Evolutionary conservation across 2,329 filamentous ascomycete species (phyloP), one percentile per base, ranked within the genome.

Genomic region (Colletotrichum magnum): DNA sequence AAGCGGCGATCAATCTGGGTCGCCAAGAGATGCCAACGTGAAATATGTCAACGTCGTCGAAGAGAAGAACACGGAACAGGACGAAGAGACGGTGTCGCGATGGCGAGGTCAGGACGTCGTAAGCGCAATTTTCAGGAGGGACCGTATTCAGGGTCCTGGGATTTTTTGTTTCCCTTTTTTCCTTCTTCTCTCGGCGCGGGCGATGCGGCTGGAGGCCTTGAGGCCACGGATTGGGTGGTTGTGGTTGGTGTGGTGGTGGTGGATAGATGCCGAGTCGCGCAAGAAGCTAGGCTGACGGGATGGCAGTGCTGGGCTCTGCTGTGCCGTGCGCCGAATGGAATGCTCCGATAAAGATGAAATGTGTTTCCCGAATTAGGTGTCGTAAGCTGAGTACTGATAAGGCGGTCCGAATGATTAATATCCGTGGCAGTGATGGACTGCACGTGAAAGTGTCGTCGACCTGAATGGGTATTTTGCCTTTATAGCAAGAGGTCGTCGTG

Each of bases 241-340:
- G 32, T 10, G 32, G 32, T 32, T 7, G 32, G 7, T 7, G 28
- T 32, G 5, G 28, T 32, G 28, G 28, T 32, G 32, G 32, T 36
- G 9, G 41, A 39, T n/a, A 15, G 41, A 15, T 68, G 48, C 21
- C 48, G 54, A 50, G 48, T 50, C 59, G 45, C 53, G 53, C 54
- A 41, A 64, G 24, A 58, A 15, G 36, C 13, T 47, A 21, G 18
- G 28, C 10, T n/a, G n/a, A 56, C 18, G 26, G 39, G 36, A 54
- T 63, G 59, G 64, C 52, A 39, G 45, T 68, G 59, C 39, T 56
- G 57, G 32, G 41, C 41, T 43, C 10, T 41, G 61, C 53, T n/a
- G 53, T 28, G 58, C 57, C 57, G 32, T 16, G 36, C n/a, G 15
- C 41, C 41, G 41, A 43, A 43, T 43, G 16, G 41, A 43, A 43